phyloP scores from a whole-genome alignment of 2,329 filamentous ascomycete genomes.

The Furcasterigmium sp. region DNA sequence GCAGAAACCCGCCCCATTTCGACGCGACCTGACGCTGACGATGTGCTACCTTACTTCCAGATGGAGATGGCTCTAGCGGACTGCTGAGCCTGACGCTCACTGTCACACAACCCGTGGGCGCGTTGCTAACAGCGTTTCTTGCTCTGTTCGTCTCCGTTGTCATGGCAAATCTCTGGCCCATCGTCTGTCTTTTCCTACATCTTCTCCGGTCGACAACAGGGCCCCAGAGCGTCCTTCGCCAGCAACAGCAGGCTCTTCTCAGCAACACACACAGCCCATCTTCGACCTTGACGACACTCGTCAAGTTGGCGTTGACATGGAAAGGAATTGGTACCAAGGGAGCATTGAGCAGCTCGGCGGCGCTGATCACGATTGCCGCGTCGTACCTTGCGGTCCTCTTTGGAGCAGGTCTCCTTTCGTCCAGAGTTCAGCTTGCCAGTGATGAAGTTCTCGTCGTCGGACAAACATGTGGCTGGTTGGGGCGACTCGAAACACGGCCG shows the following conservation, averaged over 20 bases:
- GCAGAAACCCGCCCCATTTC: not conserved
- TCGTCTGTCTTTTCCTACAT: not conserved
- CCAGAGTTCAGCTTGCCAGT: not conserved
- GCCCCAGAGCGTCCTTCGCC: not conserved
- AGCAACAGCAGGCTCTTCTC: slow-evolving; percentile 1
- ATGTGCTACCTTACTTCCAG: no score
- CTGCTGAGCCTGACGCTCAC: not conserved
- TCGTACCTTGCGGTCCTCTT: not conserved
- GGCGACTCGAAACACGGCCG: no score
- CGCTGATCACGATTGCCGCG: not conserved
- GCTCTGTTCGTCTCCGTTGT: not conserved
- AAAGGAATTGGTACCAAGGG: not conserved
- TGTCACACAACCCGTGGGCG: not conserved
- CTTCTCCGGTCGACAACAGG: not conserved
- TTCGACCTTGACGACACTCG: not conserved
- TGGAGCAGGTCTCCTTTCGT: not conserved
- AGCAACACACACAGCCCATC: not conserved
- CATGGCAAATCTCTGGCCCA: not conserved
- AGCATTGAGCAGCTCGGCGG: not conserved
- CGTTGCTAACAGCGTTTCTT: not conserved
- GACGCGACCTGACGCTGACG: not conserved
- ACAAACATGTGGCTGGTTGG: slow-evolving; percentile 1
- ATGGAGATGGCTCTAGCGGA: not conserved
- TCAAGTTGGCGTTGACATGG: not conserved
- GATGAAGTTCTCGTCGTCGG: not conserved